These are phyloP conservation scores for Anaeromyces robustus DNA, from an alignment of 192 early-diverging fungal species.

Conservation along the genomic window DNA sequence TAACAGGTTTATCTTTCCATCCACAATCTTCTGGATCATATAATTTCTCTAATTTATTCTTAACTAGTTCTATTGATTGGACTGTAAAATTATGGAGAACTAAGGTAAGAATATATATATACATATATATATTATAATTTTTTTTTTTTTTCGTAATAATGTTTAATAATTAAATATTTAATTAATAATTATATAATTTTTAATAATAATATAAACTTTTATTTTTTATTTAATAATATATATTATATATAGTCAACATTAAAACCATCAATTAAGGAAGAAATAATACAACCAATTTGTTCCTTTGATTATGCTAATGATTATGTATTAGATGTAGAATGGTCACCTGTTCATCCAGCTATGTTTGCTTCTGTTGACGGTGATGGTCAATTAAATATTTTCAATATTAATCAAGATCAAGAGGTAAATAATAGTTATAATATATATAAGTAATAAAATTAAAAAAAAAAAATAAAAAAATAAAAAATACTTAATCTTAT, in stretches of 20 bases:
- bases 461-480: no score
- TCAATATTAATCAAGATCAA: slow-evolving; percentile 80
- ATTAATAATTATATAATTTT: no score
- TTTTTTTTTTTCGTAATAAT: no score
- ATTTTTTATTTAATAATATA: no score
- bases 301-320: slow-evolving; percentile 88
- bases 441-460: no score
- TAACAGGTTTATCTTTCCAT: slow-evolving; percentile 86
- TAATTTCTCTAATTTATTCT: slow-evolving; percentile 70
- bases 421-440: slow-evolving; percentile 43
- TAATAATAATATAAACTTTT: no score
- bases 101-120: slow-evolving; percentile 15
- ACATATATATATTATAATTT: no score
- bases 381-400: slow-evolving; percentile 73
- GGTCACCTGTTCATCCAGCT: slow-evolving; percentile 92
- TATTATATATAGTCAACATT: neutral
- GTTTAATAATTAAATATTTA: no score
- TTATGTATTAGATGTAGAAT: slow-evolving; percentile 95
- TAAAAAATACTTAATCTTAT: neutral
- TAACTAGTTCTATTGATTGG: slow-evolving; percentile 92
- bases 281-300: slow-evolving; percentile 48
- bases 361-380: slow-evolving; percentile 88
- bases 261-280: neutral
- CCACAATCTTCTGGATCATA: slow-evolving; percentile 49
- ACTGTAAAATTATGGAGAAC: slow-evolving; percentile 90